phyloP scores from a whole-genome alignment of 108 stramenopile species.

The Craspedostauros australis region DNA sequence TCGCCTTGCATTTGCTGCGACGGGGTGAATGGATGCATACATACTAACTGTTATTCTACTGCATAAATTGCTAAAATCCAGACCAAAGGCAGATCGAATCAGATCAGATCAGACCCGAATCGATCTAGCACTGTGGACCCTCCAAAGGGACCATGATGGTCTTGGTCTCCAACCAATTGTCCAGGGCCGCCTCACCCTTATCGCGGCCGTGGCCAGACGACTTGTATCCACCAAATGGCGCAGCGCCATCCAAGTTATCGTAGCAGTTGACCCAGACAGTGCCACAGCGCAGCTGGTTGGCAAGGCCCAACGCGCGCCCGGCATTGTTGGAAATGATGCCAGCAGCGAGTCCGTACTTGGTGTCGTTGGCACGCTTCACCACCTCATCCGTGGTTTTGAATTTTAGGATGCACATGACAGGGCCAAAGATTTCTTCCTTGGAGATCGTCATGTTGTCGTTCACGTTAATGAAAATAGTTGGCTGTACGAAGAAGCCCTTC shows the following conservation, averaged over 20 bases:
- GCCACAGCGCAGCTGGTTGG: conserved; percentile 43
- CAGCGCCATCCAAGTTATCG: conserved; percentile 41
- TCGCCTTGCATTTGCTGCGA: too few relatives aligned
- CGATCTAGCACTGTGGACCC: too few relatives aligned
- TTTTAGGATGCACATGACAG: conserved; percentile 29
- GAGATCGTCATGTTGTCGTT: conserved; percentile 34
- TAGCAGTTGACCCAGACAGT: conserved; percentile 55
- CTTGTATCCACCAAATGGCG: conserved; percentile 32
- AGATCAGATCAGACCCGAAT: too few relatives aligned
- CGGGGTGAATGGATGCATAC: too few relatives aligned
- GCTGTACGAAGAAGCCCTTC: conserved; percentile 33
- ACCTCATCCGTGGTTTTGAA: conserved; percentile 38
- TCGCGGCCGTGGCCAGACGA: conserved; percentile 40
- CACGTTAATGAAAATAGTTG: conserved; percentile 27
- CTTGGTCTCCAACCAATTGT: conserved; percentile 44
- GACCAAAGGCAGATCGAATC: too few relatives aligned
- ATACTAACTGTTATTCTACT: too few relatives aligned
- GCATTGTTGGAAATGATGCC: conserved; percentile 31
- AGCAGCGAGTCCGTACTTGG: conserved; percentile 60
- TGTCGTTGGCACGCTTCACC: conserved; percentile 47
- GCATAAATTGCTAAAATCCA: too few relatives aligned
- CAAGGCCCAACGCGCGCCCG: conserved; percentile 25
- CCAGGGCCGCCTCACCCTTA: conserved; percentile 32
- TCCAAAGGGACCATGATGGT: conserved; percentile 21
- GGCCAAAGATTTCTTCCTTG: conserved; percentile 61